Evolutionary conservation across 495 filamentous ascomycete species (phyloP), one percentile per base, ranked within the genome.

Genomic region (Chlorociboria aeruginascens): DNA sequence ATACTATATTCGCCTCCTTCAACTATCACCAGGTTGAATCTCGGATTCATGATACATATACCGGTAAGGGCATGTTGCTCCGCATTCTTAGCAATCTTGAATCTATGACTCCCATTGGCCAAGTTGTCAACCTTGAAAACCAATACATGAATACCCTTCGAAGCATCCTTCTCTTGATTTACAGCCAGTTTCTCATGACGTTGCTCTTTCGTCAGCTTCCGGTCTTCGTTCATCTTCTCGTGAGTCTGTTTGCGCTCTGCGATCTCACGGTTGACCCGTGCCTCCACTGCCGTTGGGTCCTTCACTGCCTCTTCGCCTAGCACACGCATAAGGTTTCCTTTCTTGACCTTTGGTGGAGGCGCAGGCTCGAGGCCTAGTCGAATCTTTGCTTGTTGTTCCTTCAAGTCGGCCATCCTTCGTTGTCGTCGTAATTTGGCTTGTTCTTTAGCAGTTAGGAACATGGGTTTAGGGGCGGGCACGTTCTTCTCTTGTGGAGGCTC

Each of bases 261-360:
- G 39, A 99, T 95, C 56, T 97, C 86, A 17, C 78, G 70, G 64
- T 85, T 93, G 32, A 99, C 92, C 25, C 86, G 79, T 32, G 92
- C 89, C 66, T 99, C 92, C 30, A 97, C 89, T 14, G 92, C 92
- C 2, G 92, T 99, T 8, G 92, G 92, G 61, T 99, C 92, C 57
- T 94, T 94, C 55, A 99, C 89, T 3, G 92, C 92, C 63, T 95
- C 85, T 59, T 97, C 87, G 37, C 92, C 92, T n/a, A 97, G 69
- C 3, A 99, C 92, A 40, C 89, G 82, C 92, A 98, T 96, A 46
- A 98, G 71, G 61, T 98, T 98, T 42, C 78, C 81, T 62, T 90
- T 92, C 66, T 94, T 96, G 54, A 96, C 83, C 63, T 96, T 96
- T 8, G 92, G 90, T 20, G 90, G 82, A 7, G 88, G 85, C 6